Conservation (phyloP, 805 yeast genomes). For the Cyberlindnera veronae region DNA sequence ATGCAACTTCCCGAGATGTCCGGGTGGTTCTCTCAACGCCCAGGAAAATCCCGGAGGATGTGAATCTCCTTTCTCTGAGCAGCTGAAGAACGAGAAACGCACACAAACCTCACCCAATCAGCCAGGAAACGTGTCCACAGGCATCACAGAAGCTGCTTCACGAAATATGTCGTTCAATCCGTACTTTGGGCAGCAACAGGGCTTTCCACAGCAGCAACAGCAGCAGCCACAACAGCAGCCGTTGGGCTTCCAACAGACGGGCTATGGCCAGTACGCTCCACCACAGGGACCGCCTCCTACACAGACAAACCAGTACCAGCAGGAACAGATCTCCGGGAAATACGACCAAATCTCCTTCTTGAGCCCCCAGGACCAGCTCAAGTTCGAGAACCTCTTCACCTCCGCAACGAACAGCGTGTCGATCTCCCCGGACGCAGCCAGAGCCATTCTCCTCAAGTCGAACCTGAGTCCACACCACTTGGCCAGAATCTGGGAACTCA, state of each 20-base stretch:
- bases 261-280: constrained; percentile 1
- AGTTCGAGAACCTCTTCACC: constrained; percentile 77
- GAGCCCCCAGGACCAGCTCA: constrained; percentile 77
- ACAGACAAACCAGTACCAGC: constrained; percentile 1
- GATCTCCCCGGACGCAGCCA: constrained; percentile 70
- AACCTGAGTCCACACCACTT: constrained; percentile 69
- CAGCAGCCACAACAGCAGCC: constrained; percentile 9
- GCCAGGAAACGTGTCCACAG: too few relatives aligned
- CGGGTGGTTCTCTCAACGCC: too few relatives aligned
- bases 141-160: too few relatives aligned
- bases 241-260: constrained; percentile 3
- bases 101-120: too few relatives aligned
- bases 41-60: too few relatives aligned
- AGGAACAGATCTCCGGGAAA: constrained; percentile 1
- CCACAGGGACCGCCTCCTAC: neutral
- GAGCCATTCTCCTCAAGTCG: constrained; percentile 75
- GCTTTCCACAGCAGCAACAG: constrained; percentile 8
- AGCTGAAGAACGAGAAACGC: too few relatives aligned
- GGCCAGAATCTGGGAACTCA: constrained; percentile 85
- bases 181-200: constrained; percentile 2
- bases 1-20: too few relatives aligned
- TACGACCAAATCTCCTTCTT: constrained; percentile 68
- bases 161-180: constrained; percentile 6
- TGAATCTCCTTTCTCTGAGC: too few relatives aligned
- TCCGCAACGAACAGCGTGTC: constrained; percentile 61